phyloP scores from a whole-genome alignment of 768 basidiomycete species.

The Kwoniella sp. region DNA sequence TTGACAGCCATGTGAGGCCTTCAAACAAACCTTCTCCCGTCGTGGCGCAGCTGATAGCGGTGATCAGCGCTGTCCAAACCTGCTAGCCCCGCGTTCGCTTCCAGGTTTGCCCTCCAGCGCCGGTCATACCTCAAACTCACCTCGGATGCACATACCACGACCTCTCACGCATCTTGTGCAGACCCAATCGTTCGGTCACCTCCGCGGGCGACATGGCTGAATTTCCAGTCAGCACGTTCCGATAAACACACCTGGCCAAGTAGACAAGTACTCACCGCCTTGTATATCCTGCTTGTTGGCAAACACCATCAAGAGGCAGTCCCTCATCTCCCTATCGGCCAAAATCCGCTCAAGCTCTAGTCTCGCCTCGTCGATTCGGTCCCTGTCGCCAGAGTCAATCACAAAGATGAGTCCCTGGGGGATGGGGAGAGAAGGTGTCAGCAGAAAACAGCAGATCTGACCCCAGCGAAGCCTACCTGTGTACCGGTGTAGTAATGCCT shows the following conservation, averaged over 20 bases:
- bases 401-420: constrained; percentile 83
- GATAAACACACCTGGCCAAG: not conserved
- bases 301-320: constrained; percentile 93
- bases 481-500: constrained; percentile 99
- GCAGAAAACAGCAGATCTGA: not conserved
- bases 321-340: constrained; percentile 96
- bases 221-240: too few species aligned
- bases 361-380: constrained; percentile 93
- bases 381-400: constrained; percentile 91
- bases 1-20: constrained; percentile 93
- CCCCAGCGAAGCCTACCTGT: constrained; percentile 54
- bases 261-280: constrained; percentile 66
- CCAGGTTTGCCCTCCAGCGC: too few species aligned
- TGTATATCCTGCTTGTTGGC: constrained; percentile 99
- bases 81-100: too few species aligned
- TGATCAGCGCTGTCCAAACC: too few species aligned
- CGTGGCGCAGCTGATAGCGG: constrained; percentile 91
- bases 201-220: constrained; percentile 98
- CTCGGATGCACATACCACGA: constrained; percentile 99
- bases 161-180: constrained; percentile 92
- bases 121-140: constrained; percentile 55
- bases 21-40: constrained; percentile 96
- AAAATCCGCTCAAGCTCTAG: constrained; percentile 93
- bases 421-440: not conserved
- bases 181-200: constrained; percentile 91